These are phyloP conservation scores for Hymenochaete sp. DNA, from an alignment of 1,284 basidiomycete species.

Conservation along the genomic window DNA sequence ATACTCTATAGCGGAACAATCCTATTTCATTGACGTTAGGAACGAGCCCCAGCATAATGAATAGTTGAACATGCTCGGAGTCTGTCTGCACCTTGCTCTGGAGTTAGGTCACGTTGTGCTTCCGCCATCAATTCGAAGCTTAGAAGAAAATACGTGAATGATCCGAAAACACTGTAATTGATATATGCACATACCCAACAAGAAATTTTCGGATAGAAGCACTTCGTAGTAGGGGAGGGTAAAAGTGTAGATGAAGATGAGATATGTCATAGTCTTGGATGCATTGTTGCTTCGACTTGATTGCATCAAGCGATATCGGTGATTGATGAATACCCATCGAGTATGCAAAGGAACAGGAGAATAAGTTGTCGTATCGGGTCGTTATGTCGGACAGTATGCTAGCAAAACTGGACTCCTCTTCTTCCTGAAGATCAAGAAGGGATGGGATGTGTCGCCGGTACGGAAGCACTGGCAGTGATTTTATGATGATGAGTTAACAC, in stretches of 20 bases:
- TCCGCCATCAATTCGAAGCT: constrained; percentile 92
- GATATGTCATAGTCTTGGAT: constrained; percentile 49
- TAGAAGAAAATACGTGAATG: constrained; percentile 6
- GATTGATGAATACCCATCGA: constrained; percentile 94
- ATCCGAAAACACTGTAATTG: neutral
- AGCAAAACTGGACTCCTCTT: constrained; percentile 60
- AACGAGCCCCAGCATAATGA: constrained; percentile 8
- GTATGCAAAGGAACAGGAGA: constrained; percentile 85
- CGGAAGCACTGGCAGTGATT: constrained; percentile 53
- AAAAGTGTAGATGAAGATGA: constrained; percentile 86
- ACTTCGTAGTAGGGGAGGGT: constrained; percentile 79
- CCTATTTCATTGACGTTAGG: neutral
- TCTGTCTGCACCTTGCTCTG: constrained; percentile 77
- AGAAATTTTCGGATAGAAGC: constrained; percentile 85
- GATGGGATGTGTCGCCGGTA: constrained; percentile 71
- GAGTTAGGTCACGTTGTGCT: constrained; percentile 83
- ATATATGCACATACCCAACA: constrained; percentile 58
- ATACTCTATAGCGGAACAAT: too few species aligned
- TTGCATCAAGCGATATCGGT: constrained; percentile 41
- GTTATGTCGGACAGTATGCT: constrained; percentile 58
- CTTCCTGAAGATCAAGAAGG: constrained; percentile 48
- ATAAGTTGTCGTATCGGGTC: constrained; percentile 79
- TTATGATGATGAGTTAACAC: constrained; percentile 2
- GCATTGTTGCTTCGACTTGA: constrained; percentile 21
- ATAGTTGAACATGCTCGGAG: constrained; percentile 39